These are phyloP conservation scores for Colletotrichum paranaense DNA, from an alignment of 2,329 filamentous ascomycete species.

Conservation along the genomic window DNA sequence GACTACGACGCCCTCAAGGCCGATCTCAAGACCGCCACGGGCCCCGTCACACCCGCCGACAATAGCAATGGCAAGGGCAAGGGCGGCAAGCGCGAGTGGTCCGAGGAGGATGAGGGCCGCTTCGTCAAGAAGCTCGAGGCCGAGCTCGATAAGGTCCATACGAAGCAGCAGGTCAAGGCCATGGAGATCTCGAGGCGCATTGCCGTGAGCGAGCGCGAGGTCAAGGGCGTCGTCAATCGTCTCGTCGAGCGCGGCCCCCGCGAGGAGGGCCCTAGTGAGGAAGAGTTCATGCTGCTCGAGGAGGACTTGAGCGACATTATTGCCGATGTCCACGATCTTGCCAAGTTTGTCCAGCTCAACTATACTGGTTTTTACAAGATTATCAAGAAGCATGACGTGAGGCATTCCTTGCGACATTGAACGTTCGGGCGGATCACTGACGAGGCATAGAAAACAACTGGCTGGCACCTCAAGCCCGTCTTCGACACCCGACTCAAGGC, in stretches of 20 bases:
- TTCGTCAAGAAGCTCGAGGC: conserved; percentile 90
- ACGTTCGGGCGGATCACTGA: background rate
- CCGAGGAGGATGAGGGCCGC: conserved; percentile 88
- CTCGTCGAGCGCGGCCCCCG: conserved; percentile 72
- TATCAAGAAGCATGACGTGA: conserved; percentile 98
- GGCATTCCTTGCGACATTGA: conserved; percentile 46
- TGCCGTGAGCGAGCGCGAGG: conserved; percentile 87
- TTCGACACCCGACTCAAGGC: conserved; percentile 95
- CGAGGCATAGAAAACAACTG: conserved; percentile 82
- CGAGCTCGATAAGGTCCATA: conserved; percentile 97
- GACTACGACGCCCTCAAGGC: conserved; percentile 94
- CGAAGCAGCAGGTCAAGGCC: conserved; percentile 96
- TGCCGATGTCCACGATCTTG: conserved; percentile 96
- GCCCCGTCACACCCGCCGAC: conserved; percentile 47
- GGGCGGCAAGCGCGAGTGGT: conserved; percentile 72
- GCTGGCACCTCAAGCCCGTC: conserved; percentile 93
- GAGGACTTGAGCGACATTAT: conserved; percentile 98
- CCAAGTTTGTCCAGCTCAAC: conserved; percentile 98
- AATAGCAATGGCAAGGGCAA: conserved; percentile 43
- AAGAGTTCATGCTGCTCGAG: conserved; percentile 94
- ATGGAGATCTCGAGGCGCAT: conserved; percentile 95
- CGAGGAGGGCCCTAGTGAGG: conserved; percentile 77
- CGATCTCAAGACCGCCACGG: conserved; percentile 81
- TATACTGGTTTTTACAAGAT: conserved; percentile 99
- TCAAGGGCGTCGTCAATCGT: conserved; percentile 84